Evolutionary conservation across 345 rosid genomes (phyloP).

Genomic region (Gossypium sturtianum): DNA sequence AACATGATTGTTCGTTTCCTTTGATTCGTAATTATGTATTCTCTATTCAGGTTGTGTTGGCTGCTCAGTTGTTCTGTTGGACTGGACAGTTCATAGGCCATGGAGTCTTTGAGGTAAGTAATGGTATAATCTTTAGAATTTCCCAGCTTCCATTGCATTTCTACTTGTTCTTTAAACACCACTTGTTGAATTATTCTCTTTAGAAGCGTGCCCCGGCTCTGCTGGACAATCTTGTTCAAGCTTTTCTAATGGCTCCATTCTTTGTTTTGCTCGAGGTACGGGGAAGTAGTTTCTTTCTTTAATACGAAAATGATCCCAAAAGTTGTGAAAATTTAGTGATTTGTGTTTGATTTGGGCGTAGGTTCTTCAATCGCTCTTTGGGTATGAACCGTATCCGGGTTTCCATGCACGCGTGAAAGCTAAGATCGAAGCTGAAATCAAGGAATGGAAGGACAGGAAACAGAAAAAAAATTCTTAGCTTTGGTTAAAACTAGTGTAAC

Average conservation of each 20-base stretch:
- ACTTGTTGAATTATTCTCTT: background rate
- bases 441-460: conserved; percentile 47
- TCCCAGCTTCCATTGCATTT: background rate
- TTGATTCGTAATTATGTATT: background rate
- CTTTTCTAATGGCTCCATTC: conserved; percentile 84
- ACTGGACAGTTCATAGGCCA: conserved; percentile 79
- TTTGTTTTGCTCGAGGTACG: conserved; percentile 85
- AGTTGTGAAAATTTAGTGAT: background rate
- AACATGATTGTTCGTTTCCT: background rate
- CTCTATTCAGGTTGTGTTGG: conserved; percentile 56
- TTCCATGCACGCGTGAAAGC: conserved; percentile 58
- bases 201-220: conserved; percentile 90
- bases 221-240: conserved; percentile 72
- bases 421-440: conserved; percentile 49
- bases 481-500: background rate
- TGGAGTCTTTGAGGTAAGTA: conserved; percentile 73
- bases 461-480: conserved; percentile 26
- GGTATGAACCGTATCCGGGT: conserved; percentile 84
- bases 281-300: background rate
- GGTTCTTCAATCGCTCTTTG: conserved; percentile 54
- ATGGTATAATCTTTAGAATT: background rate
- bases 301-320: background rate
- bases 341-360: conserved; percentile 18
- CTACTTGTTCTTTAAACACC: background rate
- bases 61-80: conserved; percentile 70